Base-by-base conservation (phyloP, 2,329 filamentous ascomycete genomes). In the Xylariales sp. region DNA sequence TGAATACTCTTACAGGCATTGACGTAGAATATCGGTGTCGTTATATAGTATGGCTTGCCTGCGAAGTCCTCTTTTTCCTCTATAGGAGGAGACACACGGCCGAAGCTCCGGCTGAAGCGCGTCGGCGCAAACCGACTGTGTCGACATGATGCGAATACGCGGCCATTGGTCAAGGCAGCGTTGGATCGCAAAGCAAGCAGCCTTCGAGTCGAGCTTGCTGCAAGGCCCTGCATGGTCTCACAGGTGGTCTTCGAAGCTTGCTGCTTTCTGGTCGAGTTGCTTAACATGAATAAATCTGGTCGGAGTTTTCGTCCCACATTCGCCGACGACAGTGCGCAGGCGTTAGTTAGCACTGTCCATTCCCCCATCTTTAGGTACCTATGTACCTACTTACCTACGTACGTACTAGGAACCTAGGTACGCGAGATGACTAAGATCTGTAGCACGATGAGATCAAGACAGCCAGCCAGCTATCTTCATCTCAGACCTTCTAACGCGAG, bases 21-120 rank as follows among this genome's bases (percentile, higher is more conserved):
- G 69, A 98, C 93, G 65, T 98, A 98, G 71, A 97, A 98, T 44
- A 98, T 98, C 3, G 93, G 93, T 7, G 89, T 94, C 4, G 93
- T 97, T 56, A 95, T 74, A 71, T 97, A 98, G 70, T 84, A 96
- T 7, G 91, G 89, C 69, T 97, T 97, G 31, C 46, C 49, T 19
- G 43, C 36, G 31, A 27, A 19, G 31, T 46, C 35, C 28, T 39
- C 25, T 29, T 39, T 12, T n/a, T n/a, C n/a, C n/a, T n/a, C n/a
- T n/a, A n/a, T n/a, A n/a, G n/a, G n/a, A n/a, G n/a, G n/a, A n/a
- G n/a, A n/a, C n/a, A n/a, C n/a, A n/a, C n/a, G n/a, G n/a, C n/a
- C 9, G 16, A 18, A 15, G 27, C 25, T 31, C 36, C 31, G n/a
- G 46, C 38, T 51, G 35, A 53, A 55, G 36, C 47, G 51, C 46